A percentile compares a stretch with the other conserved stretches of the same genome.
Evolutionary conservation across 306 rosid genomes (phyloP).

Genomic region (Citrullus amarus): DNA sequence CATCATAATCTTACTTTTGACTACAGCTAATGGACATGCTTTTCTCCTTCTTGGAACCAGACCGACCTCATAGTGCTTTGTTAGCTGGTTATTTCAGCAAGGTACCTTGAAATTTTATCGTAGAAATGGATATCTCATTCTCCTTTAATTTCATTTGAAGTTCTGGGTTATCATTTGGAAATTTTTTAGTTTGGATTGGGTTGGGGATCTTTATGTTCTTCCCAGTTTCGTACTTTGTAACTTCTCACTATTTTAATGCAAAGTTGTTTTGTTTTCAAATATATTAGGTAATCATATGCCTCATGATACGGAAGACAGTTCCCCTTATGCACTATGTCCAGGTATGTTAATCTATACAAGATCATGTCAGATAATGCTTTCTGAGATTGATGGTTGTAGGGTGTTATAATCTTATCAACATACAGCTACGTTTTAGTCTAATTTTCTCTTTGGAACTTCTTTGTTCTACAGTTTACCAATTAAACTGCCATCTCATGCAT

Average conservation of each 20-base stretch:
- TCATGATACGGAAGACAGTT: slow-evolving; percentile 88
- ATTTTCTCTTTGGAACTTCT: neutral
- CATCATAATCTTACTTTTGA: slow-evolving; percentile 10
- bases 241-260: neutral
- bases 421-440: neutral
- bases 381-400: neutral
- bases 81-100: slow-evolving; percentile 97
- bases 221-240: neutral
- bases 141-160: neutral
- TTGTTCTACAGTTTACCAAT: neutral
- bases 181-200: neutral
- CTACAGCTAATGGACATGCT: slow-evolving; percentile 87
- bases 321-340: slow-evolving; percentile 94
- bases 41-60: slow-evolving; percentile 87
- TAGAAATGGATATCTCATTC: slow-evolving; percentile 9
- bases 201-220: neutral
- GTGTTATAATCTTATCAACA: neutral
- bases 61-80: slow-evolving; percentile 65
- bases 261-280: slow-evolving; percentile 1
- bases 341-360: slow-evolving; percentile 29
- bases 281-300: slow-evolving; percentile 79
- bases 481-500: neutral
- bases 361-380: neutral
- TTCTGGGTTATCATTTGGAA: slow-evolving; percentile 53
- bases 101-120: slow-evolving; percentile 28